Evolutionary conservation across 2,329 filamentous ascomycete genomes (phyloP).

Genomic region (Orbilia oligospora): DNA sequence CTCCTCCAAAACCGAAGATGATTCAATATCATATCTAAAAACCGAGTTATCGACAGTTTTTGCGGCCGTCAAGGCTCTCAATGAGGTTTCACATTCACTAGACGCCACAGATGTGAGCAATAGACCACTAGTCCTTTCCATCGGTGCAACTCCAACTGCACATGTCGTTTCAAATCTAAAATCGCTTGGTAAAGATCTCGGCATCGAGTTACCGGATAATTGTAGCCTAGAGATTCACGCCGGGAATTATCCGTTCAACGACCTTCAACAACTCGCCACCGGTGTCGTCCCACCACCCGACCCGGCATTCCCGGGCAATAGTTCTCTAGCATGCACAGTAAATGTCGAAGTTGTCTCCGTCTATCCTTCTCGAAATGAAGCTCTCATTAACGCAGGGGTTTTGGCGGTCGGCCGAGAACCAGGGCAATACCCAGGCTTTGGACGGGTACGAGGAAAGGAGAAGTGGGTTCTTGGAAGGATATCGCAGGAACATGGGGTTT

Average conservation of each 20-base stretch:
- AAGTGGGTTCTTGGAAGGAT: constrained; percentile 80
- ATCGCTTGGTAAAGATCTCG: constrained; percentile 64
- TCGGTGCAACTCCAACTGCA: constrained; percentile 83
- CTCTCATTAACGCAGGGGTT: constrained; percentile 77
- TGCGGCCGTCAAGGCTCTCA: constrained; percentile 67
- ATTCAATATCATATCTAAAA: constrained; percentile 74
- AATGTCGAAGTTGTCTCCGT: constrained; percentile 80
- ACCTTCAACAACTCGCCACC: constrained; percentile 84
- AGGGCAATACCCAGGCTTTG: constrained; percentile 81
- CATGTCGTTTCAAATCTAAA: constrained; percentile 60
- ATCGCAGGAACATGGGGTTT: constrained; percentile 83
- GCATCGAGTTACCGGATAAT: constrained; percentile 61
- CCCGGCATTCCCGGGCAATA: constrained; percentile 68
- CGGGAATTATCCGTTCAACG: constrained; percentile 81
- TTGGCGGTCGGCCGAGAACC: constrained; percentile 81
- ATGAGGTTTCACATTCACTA: constrained; percentile 65
- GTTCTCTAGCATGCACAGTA: constrained; percentile 77
- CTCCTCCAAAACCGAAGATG: constrained; percentile 70
- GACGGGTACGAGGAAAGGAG: constrained; percentile 72
- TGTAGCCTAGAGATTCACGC: constrained; percentile 79
- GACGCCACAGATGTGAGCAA: constrained; percentile 30
- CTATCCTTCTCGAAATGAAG: constrained; percentile 78
- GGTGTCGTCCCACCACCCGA: constrained; percentile 71
- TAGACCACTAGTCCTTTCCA: constrained; percentile 72
- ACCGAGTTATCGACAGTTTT: constrained; percentile 74